Conservation (phyloP, 371 early-diverging fungal species). For the Mucor indicus region DNA sequence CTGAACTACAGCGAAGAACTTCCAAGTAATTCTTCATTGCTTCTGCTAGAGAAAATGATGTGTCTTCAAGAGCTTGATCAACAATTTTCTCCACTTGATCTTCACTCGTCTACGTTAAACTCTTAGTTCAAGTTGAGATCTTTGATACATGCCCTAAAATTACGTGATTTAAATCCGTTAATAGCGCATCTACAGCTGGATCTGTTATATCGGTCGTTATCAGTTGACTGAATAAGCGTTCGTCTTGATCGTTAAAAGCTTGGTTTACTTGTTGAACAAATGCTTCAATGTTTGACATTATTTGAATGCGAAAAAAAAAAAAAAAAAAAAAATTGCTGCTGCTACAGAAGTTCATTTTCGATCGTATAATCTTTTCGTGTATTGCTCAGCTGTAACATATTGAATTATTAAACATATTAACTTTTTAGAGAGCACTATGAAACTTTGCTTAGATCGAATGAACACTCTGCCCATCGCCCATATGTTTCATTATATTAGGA, state of each 20-base stretch:
- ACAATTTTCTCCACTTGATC: slow-evolving; percentile 3
- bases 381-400: no score
- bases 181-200: slow-evolving; percentile 4
- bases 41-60: slow-evolving; percentile 15
- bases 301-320: no score
- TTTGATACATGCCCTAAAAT: background rate
- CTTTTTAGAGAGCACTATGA: no score
- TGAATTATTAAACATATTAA: no score
- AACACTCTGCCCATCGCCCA: no score
- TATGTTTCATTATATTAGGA: no score
- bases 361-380: no score
- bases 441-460: no score
- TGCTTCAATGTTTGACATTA: background rate
- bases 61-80: slow-evolving; percentile 12
- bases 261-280: slow-evolving; percentile 2
- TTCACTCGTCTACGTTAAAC: slow-evolving; percentile 7
- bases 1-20: slow-evolving; percentile 1
- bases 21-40: slow-evolving; percentile 12
- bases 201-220: slow-evolving; percentile 3
- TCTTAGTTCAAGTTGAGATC: background rate
- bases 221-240: slow-evolving; percentile 1
- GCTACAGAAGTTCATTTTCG: no score
- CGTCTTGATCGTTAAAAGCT: slow-evolving; percentile 10
- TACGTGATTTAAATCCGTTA: slow-evolving; percentile 14
- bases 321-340: no score